A percentile compares a stretch with the other conserved stretches of the same genome.
Conservation (phyloP, 1,139 yeast species). For the Taphrina populina region DNA sequence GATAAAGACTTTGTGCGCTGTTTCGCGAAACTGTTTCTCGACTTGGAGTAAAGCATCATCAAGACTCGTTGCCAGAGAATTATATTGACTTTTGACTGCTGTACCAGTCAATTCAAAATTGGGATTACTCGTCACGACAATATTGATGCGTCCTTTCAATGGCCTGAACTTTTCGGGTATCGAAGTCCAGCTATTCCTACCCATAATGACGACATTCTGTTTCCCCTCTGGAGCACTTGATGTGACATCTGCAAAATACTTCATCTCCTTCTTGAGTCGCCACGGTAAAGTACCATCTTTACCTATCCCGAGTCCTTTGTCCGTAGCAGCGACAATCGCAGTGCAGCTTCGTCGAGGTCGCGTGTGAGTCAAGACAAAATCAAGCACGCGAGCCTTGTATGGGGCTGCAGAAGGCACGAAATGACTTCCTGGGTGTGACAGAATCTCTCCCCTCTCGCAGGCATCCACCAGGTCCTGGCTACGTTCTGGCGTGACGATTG, state of each 20-base stretch:
- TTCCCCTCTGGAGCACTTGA: conserved; percentile 44
- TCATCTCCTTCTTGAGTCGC: conserved; percentile 80
- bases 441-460: conserved; percentile 50
- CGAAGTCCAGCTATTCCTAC: conserved; percentile 93
- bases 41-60: conserved; percentile 24
- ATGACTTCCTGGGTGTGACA: conserved; percentile 83
- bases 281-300: conserved; percentile 80
- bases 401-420: conserved; percentile 57
- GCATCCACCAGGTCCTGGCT: conserved; percentile 58
- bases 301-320: conserved; percentile 84
- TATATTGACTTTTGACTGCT: conserved; percentile 15
- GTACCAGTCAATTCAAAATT: conserved; percentile 17
- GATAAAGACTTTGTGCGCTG: conserved; percentile 55
- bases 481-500: conserved; percentile 77
- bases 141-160: conserved; percentile 68
- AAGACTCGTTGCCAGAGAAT: conserved; percentile 20
- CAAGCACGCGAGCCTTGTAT: conserved; percentile 22
- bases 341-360: conserved; percentile 35
- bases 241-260: conserved; percentile 76
- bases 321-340: conserved; percentile 72
- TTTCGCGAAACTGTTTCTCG: conserved; percentile 25
- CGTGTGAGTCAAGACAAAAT: conserved; percentile 32
- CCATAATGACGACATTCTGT: conserved; percentile 87
- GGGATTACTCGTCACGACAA: conserved; percentile 56
- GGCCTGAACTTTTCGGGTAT: conserved; percentile 85